Percentiles rank a stretch among this genome's conserved stretches.
These are phyloP conservation scores for Thraustochytrium aureum DNA, from an alignment of 352 stramenopile species.

Conservation along the genomic window DNA sequence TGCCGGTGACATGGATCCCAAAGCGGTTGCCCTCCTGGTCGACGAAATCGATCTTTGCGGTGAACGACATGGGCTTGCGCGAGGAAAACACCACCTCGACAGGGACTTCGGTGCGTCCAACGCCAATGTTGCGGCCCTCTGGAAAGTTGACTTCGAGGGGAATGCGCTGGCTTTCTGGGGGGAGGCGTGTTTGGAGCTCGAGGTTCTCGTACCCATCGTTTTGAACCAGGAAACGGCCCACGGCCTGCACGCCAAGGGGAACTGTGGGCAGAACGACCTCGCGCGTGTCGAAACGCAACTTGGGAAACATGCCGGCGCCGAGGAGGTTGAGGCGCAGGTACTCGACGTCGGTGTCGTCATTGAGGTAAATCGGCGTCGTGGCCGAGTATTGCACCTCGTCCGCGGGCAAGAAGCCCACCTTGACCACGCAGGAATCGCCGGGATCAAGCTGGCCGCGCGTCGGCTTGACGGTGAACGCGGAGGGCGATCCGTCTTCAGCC, in stretches of 20 bases:
- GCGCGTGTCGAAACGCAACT: constrained; percentile 81
- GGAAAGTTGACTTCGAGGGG: constrained; percentile 81
- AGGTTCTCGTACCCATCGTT: constrained; percentile 85
- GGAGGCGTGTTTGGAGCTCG: constrained; percentile 74
- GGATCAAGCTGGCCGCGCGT: constrained; percentile 72
- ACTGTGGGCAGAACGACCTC: constrained; percentile 81
- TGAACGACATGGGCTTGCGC: constrained; percentile 81
- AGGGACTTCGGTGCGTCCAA: constrained; percentile 71
- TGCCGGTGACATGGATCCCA: constrained; percentile 73
- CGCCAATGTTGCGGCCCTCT: constrained; percentile 76
- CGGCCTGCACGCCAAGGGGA: constrained; percentile 72
- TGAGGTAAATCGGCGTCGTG: constrained; percentile 70
- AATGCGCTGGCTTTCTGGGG: constrained; percentile 65
- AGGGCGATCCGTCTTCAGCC: not conserved
- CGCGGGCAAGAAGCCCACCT: constrained; percentile 77
- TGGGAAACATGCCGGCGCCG: constrained; percentile 80
- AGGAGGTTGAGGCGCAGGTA: constrained; percentile 77
- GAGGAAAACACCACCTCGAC: constrained; percentile 78
- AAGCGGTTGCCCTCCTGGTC: constrained; percentile 82
- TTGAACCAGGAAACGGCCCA: constrained; percentile 69
- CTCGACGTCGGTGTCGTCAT: constrained; percentile 62
- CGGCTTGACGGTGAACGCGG: constrained; percentile 72
- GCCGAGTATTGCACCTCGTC: constrained; percentile 73
- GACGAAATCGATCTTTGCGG: constrained; percentile 84
- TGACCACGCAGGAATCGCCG: constrained; percentile 71